These are phyloP conservation scores for Trichoderma atroviride DNA, from an alignment of 2,329 filamentous ascomycete genomes.

Conservation along the genomic window DNA sequence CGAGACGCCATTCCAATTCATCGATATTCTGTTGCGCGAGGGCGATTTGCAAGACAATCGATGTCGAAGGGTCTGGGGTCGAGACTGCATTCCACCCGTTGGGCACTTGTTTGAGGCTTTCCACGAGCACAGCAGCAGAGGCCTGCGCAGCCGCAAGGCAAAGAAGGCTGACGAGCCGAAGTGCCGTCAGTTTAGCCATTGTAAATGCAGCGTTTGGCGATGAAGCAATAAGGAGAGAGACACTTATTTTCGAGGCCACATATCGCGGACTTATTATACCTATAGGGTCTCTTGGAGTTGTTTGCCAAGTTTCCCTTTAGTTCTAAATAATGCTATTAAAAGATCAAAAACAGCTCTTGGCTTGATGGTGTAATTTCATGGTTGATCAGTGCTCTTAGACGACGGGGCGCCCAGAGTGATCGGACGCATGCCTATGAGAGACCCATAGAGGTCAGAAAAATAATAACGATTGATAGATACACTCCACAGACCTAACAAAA, in stretches of 20 bases:
- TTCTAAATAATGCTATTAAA: neutral
- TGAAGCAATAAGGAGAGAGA: neutral
- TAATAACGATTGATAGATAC: neutral
- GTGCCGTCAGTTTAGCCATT: constrained; percentile 1
- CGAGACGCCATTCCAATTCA: constrained; percentile 19
- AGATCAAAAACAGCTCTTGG: neutral
- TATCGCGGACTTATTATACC: neutral
- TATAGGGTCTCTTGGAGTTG: neutral
- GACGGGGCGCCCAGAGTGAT: neutral
- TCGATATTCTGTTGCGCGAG: constrained; percentile 20
- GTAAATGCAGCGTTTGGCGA: neutral
- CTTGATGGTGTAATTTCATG: constrained; percentile 7
- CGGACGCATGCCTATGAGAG: neutral
- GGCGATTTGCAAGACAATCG: constrained; percentile 12
- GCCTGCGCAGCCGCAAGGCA: neutral
- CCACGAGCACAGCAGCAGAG: constrained; percentile 5
- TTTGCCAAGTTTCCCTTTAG: neutral
- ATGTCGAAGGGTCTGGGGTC: neutral
- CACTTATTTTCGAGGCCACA: neutral
- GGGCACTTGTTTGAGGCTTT: constrained; percentile 4
- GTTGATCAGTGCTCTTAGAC: neutral
- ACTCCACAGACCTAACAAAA: constrained; percentile 6
- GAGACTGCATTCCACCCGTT: constrained; percentile 2
- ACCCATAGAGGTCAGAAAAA: neutral
- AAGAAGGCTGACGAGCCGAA: constrained; percentile 6